Evolutionary conservation across 257 asterid genomes (phyloP).

Genomic region (Voacanga thouarsii): DNA sequence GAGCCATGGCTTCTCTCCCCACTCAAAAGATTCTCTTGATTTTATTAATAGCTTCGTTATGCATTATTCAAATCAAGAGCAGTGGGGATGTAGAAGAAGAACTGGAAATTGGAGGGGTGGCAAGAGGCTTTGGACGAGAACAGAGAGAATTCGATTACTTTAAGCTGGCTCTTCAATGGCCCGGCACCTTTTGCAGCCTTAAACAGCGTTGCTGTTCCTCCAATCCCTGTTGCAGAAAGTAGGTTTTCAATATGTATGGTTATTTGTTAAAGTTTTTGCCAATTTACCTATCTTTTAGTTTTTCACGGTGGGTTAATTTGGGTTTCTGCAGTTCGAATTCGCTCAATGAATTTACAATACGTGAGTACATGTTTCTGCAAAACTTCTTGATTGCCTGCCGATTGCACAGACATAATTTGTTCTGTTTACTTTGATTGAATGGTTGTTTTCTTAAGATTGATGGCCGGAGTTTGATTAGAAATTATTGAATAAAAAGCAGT

Average conservation of each 20-base stretch:
- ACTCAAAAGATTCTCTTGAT: constrained; percentile 22
- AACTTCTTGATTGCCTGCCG: background rate
- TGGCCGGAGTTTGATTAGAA: background rate
- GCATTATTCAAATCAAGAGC: constrained; percentile 30
- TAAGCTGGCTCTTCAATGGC: constrained; percentile 80
- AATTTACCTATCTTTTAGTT: background rate
- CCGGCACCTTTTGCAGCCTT: constrained; percentile 63
- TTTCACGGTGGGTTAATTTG: constrained; percentile 14
- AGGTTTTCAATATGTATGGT: constrained; percentile 8
- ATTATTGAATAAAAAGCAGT: background rate
- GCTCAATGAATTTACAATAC: constrained; percentile 70
- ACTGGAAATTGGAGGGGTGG: constrained; percentile 11
- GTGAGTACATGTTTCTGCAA: constrained; percentile 44
- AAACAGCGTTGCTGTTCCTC: constrained; percentile 59
- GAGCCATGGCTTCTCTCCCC: constrained; percentile 46
- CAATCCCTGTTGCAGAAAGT: constrained; percentile 85
- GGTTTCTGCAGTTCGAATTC: constrained; percentile 58
- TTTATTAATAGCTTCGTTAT: constrained; percentile 33
- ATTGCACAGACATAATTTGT: background rate
- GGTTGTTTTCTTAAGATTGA: background rate
- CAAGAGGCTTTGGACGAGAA: constrained; percentile 17
- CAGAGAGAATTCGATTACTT: constrained; percentile 83
- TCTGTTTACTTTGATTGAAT: background rate
- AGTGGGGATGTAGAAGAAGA: constrained; percentile 31
- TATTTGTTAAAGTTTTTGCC: background rate